Evolutionary conservation across 495 filamentous ascomycete genomes (phyloP), one percentile per base, ranked within the genome.

Genomic region (Margaritispora aquatica): DNA sequence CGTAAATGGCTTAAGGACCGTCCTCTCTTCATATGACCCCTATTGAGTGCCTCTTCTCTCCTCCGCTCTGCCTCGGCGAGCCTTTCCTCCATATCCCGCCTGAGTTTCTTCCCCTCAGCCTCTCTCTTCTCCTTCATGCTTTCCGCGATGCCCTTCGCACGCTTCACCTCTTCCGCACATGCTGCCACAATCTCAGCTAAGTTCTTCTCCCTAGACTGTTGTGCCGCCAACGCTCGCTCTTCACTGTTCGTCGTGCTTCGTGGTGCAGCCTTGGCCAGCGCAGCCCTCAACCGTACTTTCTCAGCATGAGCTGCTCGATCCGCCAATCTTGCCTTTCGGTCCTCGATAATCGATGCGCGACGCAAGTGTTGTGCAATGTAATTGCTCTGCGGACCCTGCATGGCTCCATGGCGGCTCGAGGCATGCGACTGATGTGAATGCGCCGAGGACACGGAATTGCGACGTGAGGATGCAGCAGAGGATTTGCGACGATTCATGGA

Each of bases 221-320:
- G 88, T 3, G 95, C 94, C n/a, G 92, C 92, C 59, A 96, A 68
- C 1, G 90, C 92, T 63, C 88, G 75, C 73, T 94, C 90, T 71
- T 97, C 90, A 61, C 84, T 82, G 68, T 85, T 84, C 50, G 75
- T 71, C 44, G 62, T 78, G 36, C 66, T 79, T 55, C 74, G 75
- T 19, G 84, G 84, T 15, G 84, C 83, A 36, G 88, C 88, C 77
- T 92, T 96, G 27, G 87, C 88, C 55, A 90, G 71, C n/a, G 90
- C 90, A 47, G 89, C 94, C 55, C 88, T 87, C 55, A 94, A 75
- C 57, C 94, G 89, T n/a, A 98, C 94, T 75, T 96, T 92, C 70
- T 98, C 94, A 50, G 92, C 94, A 74, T 98, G 91, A 46, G 90
- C 89, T 11, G 93, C 95, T 46, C 93, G 84, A 70, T 96, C 94